Evolutionary conservation across 2,329 filamentous ascomycete genomes (phyloP), one percentile per base, ranked within the genome.

Genomic region (Cadophora sp.): DNA sequence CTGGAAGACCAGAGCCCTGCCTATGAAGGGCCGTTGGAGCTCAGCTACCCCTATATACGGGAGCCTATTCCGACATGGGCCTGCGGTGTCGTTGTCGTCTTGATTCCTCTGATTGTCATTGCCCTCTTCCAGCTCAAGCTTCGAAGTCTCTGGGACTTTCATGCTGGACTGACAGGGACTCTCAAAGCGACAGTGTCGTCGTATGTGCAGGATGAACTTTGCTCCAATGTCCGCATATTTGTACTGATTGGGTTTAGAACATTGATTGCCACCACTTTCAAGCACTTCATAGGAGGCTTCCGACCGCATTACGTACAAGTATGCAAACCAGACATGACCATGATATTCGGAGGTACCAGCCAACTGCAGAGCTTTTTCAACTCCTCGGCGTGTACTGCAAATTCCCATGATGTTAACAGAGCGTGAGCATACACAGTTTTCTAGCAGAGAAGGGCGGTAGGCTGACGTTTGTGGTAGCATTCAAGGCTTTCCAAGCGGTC

Each of bases 251-350:
- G 12, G 31, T 9, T 16, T 24, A 89, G 88, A 4, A 87, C 89
- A 24, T 86, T 92, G 58, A 91, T 93, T 80, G 90, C 92, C 74
- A 89, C 92, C 71, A 88, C 92, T 75, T 74, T 92, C 77, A 93
- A 93, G 79, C 89, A 86, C 83, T 85, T 92, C 58, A 91, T 92
- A 68, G 91, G 91, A 12, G 90, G 90, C 3, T 81, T 90, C 55
- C 85, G 89, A 24, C 91, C 90, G 0, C 87, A 92, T 78, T 92
- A 92, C 80, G 83, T 92, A 24, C 84, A 82, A 37, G 89, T 91
- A 55, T 92, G 90, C 83, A 84, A 89, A 78, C 91, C 89, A 4
- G 83, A 74, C 55, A 24, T 67, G 34, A 50, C 29, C 22, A 16
- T 59, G 76, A 3, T 83, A 6, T 27, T 48, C 7, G 37, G 26